Evolutionary conservation across 805 yeast genomes (phyloP).

Genomic region (Jamesozyma rosinii): DNA sequence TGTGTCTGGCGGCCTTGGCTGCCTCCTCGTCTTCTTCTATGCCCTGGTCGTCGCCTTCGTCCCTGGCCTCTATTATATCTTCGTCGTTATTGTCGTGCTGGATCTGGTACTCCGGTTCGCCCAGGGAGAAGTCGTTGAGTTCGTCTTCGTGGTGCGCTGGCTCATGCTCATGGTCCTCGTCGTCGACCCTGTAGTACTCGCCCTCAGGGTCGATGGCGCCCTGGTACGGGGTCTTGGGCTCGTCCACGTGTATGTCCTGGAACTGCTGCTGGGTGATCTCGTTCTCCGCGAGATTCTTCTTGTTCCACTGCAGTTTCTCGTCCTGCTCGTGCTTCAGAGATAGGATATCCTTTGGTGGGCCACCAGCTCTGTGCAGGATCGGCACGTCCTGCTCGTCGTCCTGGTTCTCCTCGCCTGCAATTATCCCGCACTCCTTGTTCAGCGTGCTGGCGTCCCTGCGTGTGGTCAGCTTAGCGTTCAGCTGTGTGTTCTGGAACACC

Average conservation of each 20-base stretch:
- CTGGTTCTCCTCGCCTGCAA: background rate
- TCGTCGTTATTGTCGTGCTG: constrained; percentile 30
- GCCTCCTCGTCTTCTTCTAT: constrained; percentile 33
- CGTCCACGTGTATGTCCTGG: constrained; percentile 54
- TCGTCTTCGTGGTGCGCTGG: constrained; percentile 22
- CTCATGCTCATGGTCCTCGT: constrained; percentile 39
- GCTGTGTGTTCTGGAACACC: constrained; percentile 69
- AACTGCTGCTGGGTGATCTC: constrained; percentile 61
- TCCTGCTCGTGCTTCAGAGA: constrained; percentile 24
- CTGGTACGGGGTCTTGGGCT: constrained; percentile 92
- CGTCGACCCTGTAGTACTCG: constrained; percentile 67
- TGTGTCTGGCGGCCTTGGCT: constrained; percentile 54
- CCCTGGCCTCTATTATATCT: constrained; percentile 35
- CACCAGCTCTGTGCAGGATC: background rate
- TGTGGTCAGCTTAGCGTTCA: constrained; percentile 53
- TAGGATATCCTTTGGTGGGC: constrained; percentile 28
- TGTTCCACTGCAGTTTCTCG: constrained; percentile 74
- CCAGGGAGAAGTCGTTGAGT: constrained; percentile 46
- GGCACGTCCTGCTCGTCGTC: background rate
- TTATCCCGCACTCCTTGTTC: background rate
- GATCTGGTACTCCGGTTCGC: constrained; percentile 45
- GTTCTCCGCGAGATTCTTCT: constrained; percentile 55
- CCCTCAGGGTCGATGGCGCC: constrained; percentile 79
- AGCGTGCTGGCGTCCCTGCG: constrained; percentile 8
- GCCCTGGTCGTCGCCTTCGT: constrained; percentile 27